Evolutionary conservation across 2,329 filamentous ascomycete genomes (phyloP).

Genomic region (Sclerotinia sclerotiorum): DNA sequence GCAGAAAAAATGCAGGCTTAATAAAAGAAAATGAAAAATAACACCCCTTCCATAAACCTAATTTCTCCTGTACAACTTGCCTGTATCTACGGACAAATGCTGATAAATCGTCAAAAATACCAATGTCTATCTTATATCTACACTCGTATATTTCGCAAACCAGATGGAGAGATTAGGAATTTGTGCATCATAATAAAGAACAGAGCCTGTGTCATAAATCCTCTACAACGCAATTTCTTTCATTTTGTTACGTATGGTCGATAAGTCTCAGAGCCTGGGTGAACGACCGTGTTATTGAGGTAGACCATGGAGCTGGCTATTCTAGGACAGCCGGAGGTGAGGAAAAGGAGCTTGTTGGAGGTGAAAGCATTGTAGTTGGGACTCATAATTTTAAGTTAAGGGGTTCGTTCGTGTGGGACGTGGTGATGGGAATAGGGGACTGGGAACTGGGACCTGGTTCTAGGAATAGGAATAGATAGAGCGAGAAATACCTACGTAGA

Average conservation of each 20-base stretch:
- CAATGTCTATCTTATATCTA: neutral
- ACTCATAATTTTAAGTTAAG: neutral
- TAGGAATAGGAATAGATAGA: neutral
- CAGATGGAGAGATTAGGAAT: conserved; percentile 46
- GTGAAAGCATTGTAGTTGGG: conserved; percentile 40
- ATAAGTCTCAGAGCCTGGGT: conserved; percentile 38
- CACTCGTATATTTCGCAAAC: conserved; percentile 20
- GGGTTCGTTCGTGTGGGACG: neutral
- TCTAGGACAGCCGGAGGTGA: conserved; percentile 41
- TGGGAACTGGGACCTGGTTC: neutral
- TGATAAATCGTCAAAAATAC: conserved; percentile 26
- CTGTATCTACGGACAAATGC: conserved; percentile 40
- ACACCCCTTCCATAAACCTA: neutral
- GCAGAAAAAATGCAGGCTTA: too few relatives aligned
- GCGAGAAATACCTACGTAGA: neutral
- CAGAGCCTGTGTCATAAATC: conserved; percentile 47
- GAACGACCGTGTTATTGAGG: conserved; percentile 41
- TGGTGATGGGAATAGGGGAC: neutral
- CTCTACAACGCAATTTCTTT: conserved; percentile 48
- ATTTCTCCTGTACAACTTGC: conserved; percentile 25
- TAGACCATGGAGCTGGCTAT: conserved; percentile 45
- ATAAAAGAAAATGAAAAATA: neutral
- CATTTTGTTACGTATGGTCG: conserved; percentile 41
- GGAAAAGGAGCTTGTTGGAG: conserved; percentile 40
- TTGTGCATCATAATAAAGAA: conserved; percentile 47